phyloP scores from a whole-genome alignment of 306 rosid genomes.

The Leucaena leucocephala region DNA sequence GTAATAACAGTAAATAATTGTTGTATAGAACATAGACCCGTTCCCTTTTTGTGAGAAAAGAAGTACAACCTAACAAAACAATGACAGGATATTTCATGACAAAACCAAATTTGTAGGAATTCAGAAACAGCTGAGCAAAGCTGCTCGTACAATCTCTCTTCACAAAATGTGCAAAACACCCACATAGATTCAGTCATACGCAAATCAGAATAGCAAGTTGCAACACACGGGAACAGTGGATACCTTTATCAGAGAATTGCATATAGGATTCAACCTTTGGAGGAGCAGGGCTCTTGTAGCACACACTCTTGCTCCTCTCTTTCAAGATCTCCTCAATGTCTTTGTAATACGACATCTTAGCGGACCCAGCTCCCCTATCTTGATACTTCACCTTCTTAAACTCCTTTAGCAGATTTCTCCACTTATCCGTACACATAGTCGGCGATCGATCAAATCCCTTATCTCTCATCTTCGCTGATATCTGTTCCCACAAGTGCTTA shows the following conservation, averaged over 20 bases:
- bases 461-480: constrained; percentile 82
- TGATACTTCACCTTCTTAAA: constrained; percentile 88
- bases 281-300: constrained; percentile 63
- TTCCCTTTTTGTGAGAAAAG: neutral
- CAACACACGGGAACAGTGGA: neutral
- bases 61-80: constrained; percentile 1
- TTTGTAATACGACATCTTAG: constrained; percentile 85
- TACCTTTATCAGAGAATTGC: constrained; percentile 86
- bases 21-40: neutral
- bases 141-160: neutral
- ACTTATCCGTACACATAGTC: constrained; percentile 96
- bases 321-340: constrained; percentile 90
- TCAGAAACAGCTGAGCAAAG: neutral
- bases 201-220: neutral
- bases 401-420: constrained; percentile 95
- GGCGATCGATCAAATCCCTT: constrained; percentile 94
- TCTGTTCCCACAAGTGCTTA: constrained; percentile 94
- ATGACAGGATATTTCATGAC: neutral
- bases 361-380: constrained; percentile 74
- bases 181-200: neutral
- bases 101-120: neutral
- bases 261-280: constrained; percentile 79
- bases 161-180: neutral
- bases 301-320: constrained; percentile 65
- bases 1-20: neutral